Evolutionary conservation across 225 moss, liverwort and hornwort species (phyloP), one percentile per base, ranked within the genome.

Genomic region (Lunularia cruciata): DNA sequence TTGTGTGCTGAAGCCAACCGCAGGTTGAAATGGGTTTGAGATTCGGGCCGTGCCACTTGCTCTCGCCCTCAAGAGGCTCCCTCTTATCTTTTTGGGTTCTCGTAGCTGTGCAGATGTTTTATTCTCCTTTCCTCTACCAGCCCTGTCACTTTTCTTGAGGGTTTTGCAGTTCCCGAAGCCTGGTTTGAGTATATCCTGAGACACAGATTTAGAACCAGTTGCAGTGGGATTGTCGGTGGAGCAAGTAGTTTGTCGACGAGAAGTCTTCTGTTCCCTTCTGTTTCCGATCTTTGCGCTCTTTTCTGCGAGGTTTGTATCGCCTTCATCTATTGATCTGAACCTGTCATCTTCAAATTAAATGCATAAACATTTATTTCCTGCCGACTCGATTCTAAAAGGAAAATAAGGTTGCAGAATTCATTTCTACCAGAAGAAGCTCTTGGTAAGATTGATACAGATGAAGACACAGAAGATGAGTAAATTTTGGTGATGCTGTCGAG

Each of bases 261-360:
- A 12, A 2, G 40, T 40, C 40, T 40, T 40, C 40, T 40, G 40
- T 40, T 40, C 40, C 6, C 40, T 40, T 40, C n/a, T 13, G 40
- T 40, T 40, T 13, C 6, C 40, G 40, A 6, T 40, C 40, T 54
- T 22, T 27, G 57, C 12, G 32, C 57, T 32, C 16, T 33, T 8
- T 20, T 67, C 51, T 67, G 67, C 67, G 45, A 25, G 63, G 26
- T 63, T 63, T 28, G 63, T 1, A 35, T 42, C 34, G 25, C 57
- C 54, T 65, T 40, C 65, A 62, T 26, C 72, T 62, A 46, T 56
- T 59, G 71, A 54, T 32, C 77, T 56, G 54, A 39, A 64, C 76
- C 76, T 77, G 67, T 77, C 72, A 77, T 67, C 77, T 72, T 72
- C 77, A 47, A 52, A 61, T 33, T 48, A 48, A 20, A 33, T 10